phyloP scores from a whole-genome alignment of 73 alveolate genomes.

The Blepharisma japonicum region DNA sequence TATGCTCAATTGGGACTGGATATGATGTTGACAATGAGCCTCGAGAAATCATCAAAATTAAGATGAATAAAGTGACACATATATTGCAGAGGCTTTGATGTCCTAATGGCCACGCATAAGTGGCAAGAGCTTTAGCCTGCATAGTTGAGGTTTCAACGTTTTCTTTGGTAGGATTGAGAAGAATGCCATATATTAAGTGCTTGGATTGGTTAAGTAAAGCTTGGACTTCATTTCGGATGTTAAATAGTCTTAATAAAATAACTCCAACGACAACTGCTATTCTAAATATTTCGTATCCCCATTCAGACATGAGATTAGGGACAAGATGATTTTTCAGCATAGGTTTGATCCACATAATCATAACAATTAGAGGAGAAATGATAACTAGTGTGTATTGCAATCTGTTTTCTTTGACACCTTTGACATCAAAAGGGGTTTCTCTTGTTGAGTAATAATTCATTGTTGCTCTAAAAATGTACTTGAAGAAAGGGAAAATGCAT shows the following conservation, averaged over 20 bases:
- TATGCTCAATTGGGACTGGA: not conserved
- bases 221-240: slow-evolving; percentile 19
- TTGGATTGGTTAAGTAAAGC: slow-evolving; percentile 13
- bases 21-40: not conserved
- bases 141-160: not conserved
- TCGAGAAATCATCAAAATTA: not conserved
- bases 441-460: slow-evolving; percentile 5
- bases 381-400: not conserved
- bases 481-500: slow-evolving; percentile 13
- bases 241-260: not conserved
- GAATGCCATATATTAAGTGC: not conserved
- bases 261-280: not conserved
- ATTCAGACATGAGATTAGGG: not conserved
- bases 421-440: not conserved
- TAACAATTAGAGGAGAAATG: not conserved
- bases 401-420: not conserved
- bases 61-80: not conserved
- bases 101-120: slow-evolving; percentile 27
- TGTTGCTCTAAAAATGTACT: slow-evolving; percentile 7
- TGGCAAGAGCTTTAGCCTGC: slow-evolving; percentile 1
- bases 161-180: not conserved
- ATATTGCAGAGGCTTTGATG: slow-evolving; percentile 5
- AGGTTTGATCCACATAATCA: not conserved
- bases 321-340: not conserved
- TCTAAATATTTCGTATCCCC: not conserved